These are phyloP conservation scores for Chaetomium globosum DNA, from an alignment of 2,329 filamentous ascomycete species.

Conservation along the genomic window DNA sequence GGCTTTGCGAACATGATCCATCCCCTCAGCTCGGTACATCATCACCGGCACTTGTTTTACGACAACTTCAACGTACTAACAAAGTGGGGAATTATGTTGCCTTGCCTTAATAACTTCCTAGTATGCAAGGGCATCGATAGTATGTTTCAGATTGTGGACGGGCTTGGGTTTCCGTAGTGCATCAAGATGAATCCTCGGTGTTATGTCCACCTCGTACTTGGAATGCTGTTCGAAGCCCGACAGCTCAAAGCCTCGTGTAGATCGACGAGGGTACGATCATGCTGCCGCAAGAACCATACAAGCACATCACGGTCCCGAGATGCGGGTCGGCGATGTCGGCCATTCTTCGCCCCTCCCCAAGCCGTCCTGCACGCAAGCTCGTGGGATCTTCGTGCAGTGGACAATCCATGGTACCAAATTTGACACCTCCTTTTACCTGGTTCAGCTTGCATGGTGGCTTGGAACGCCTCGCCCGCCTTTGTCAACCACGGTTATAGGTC, in stretches of 20 bases:
- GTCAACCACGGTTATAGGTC: neutral
- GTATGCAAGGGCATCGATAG: no score
- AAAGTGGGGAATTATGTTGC: no score
- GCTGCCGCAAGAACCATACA: neutral
- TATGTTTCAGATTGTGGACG: no score
- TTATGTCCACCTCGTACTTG: neutral
- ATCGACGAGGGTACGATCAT: neutral
- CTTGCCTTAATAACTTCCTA: no score
- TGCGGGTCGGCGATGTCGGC: neutral
- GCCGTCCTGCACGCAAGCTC: slow-evolving; percentile 9
- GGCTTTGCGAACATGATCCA: neutral
- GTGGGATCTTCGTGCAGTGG: neutral
- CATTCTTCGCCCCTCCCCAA: neutral
- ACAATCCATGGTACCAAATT: slow-evolving; percentile 4
- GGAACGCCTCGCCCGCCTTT: neutral
- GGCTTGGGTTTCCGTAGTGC: no score
- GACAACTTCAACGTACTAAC: neutral
- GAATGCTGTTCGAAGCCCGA: neutral
- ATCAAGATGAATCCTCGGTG: neutral
- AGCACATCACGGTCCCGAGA: slow-evolving; percentile 8
- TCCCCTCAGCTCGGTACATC: slow-evolving; percentile 20
- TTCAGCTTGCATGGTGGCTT: slow-evolving; percentile 15
- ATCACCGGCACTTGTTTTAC: slow-evolving; percentile 10
- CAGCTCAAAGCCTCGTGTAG: no score
- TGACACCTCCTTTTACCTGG: neutral